Percentiles rank a stretch among this genome's conserved stretches.
Conservation (phyloP, 805 yeast genomes). For the Spathaspora hagerdaliae region DNA sequence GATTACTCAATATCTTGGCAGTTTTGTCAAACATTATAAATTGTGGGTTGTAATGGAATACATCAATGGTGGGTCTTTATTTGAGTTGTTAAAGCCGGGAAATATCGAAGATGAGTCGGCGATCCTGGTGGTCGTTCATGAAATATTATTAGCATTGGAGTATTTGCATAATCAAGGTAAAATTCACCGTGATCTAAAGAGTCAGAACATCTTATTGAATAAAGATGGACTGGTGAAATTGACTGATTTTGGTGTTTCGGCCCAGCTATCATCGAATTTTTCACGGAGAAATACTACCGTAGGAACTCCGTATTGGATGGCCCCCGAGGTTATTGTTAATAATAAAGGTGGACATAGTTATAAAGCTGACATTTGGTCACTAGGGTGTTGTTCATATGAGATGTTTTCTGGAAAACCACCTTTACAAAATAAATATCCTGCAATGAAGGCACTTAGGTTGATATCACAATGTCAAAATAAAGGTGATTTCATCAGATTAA, state of each 20-base stretch:
- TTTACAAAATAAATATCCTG: conserved; percentile 35
- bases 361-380: conserved; percentile 75
- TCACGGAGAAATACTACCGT: conserved; percentile 43
- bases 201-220: conserved; percentile 37
- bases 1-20: conserved; percentile 67
- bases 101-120: conserved; percentile 50
- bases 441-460: conserved; percentile 42
- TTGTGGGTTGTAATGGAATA: conserved; percentile 81
- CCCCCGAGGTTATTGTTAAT: conserved; percentile 55
- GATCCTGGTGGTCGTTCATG: conserved; percentile 51
- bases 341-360: conserved; percentile 52
- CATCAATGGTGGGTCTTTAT: conserved; percentile 73
- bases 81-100: conserved; percentile 58
- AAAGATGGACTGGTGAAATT: conserved; percentile 37
- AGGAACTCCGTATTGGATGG: conserved; percentile 66
- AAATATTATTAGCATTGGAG: conserved; percentile 55
- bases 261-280: conserved; percentile 40
- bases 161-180: conserved; percentile 70
- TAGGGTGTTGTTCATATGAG: conserved; percentile 77
- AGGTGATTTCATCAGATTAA: conserved; percentile 27
- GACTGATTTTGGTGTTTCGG: conserved; percentile 44
- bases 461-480: conserved; percentile 29
- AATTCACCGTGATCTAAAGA: conserved; percentile 59
- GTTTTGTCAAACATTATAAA: conserved; percentile 64
- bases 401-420: conserved; percentile 74